Evolutionary conservation across 768 basidiomycete species (phyloP).

Genomic region (Boletus tylopilopsis): DNA sequence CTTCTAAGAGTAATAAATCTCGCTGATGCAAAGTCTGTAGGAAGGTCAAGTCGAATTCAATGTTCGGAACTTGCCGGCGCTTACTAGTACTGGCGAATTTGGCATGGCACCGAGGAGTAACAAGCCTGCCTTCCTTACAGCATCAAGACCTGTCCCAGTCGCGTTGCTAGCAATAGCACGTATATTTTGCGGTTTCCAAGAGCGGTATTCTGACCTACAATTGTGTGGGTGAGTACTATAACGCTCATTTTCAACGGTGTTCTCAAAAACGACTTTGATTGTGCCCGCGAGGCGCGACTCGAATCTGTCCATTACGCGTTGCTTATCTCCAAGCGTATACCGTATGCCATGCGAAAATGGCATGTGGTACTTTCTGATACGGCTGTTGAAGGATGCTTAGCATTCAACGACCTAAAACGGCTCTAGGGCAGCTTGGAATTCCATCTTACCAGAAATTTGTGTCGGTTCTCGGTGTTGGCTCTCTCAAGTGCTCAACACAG

Average conservation of each 20-base stretch:
- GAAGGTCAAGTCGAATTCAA: constrained; percentile 18
- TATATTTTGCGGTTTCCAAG: constrained; percentile 3
- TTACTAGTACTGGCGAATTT: constrained; percentile 6
- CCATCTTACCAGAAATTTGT: constrained; percentile 10
- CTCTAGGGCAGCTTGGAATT: constrained; percentile 7
- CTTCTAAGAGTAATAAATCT: constrained; percentile 28
- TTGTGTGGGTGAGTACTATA: constrained; percentile 3
- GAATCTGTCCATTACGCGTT: constrained; percentile 17
- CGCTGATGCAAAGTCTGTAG: constrained; percentile 18
- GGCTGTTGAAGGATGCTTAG: constrained; percentile 2
- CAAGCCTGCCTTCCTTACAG: constrained; percentile 21
- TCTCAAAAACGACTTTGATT: constrained; percentile 12
- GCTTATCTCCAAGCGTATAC: constrained; percentile 19
- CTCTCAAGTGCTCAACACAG: background rate
- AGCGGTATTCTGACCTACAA: constrained; percentile 12
- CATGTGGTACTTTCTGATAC: constrained; percentile 2
- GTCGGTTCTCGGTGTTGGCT: background rate
- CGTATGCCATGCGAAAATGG: constrained; percentile 3
- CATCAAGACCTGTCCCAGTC: constrained; percentile 16
- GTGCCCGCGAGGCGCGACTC: constrained; percentile 9
- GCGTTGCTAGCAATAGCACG: constrained; percentile 2
- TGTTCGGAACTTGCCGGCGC: constrained; percentile 24
- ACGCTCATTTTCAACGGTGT: constrained; percentile 8
- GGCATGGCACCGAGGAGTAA: constrained; percentile 17
- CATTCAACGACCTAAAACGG: constrained; percentile 3